phyloP scores from a whole-genome alignment of 805 yeast species.

The Lipomyces spencermartinsiae region DNA sequence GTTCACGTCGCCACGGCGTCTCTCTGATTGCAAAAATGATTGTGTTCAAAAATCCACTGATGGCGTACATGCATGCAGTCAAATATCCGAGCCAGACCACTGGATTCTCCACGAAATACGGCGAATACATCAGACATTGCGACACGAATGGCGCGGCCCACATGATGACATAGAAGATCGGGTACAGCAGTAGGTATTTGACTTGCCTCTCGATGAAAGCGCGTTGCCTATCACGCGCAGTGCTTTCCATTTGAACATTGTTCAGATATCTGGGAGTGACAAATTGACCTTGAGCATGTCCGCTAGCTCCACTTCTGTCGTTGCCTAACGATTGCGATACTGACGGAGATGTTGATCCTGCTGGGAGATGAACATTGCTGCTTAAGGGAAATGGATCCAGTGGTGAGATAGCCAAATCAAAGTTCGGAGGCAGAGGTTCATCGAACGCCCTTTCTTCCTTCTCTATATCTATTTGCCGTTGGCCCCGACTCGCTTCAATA shows the following conservation, averaged over 20 bases:
- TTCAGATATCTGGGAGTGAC: conserved; percentile 11
- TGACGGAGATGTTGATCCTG: neutral
- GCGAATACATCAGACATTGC: conserved; percentile 62
- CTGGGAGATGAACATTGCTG: conserved; percentile 13
- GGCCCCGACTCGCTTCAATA: neutral
- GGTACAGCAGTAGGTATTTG: conserved; percentile 81
- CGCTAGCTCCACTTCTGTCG: neutral
- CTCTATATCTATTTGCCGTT: neutral
- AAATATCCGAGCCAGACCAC: conserved; percentile 67
- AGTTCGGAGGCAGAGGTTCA: neutral
- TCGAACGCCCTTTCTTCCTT: neutral
- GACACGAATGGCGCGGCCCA: conserved; percentile 83
- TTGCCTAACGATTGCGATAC: neutral
- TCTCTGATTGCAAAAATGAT: conserved; percentile 78
- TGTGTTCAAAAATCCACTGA: conserved; percentile 79
- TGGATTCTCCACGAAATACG: conserved; percentile 57
- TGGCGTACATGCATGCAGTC: conserved; percentile 80
- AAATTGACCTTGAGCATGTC: conserved; percentile 3
- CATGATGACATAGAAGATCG: conserved; percentile 75
- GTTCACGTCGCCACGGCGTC: conserved; percentile 64
- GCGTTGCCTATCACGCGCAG: conserved; percentile 47
- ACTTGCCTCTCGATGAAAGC: conserved; percentile 75
- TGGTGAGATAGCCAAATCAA: conserved; percentile 10
- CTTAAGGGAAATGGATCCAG: conserved; percentile 8
- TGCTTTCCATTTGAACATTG: conserved; percentile 28